phyloP scores from a whole-genome alignment of 2,329 filamentous ascomycete genomes.

The Reticulascus tulasneorum region DNA sequence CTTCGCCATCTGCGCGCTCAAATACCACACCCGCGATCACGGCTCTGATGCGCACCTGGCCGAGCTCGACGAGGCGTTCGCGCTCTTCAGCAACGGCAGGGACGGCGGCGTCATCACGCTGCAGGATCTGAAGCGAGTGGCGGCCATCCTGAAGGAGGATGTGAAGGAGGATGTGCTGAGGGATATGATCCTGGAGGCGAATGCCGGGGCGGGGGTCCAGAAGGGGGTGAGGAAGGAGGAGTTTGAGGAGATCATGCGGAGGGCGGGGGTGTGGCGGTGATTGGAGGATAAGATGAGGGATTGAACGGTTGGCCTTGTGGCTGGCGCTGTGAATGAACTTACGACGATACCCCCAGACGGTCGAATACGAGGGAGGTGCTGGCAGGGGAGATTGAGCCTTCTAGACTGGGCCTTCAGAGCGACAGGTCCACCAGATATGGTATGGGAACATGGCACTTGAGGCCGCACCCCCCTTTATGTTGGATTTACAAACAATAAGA shows the following conservation, averaged over 20 bases:
- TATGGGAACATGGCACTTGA: too few species aligned
- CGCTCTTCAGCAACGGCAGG: conserved; percentile 65
- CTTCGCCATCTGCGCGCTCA: conserved; percentile 82
- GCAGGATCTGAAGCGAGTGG: conserved; percentile 72
- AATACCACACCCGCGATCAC: conserved; percentile 62
- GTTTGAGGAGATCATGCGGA: conserved; percentile 80
- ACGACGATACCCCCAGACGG: too few species aligned
- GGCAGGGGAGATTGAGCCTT: too few species aligned
- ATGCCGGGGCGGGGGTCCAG: conserved; percentile 69
- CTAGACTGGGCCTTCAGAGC: too few species aligned
- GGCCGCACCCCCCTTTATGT: too few species aligned
- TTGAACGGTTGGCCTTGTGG: not conserved
- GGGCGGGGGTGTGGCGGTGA: conserved; percentile 79
- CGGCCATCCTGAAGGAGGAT: conserved; percentile 76
- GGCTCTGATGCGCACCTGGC: conserved; percentile 34
- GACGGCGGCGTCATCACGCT: conserved; percentile 64
- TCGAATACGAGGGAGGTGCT: too few species aligned
- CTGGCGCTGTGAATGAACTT: too few species aligned
- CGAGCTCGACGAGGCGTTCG: conserved; percentile 79
- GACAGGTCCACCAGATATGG: too few species aligned
- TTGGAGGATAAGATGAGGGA: not conserved
- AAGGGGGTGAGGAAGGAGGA: conserved; percentile 72
- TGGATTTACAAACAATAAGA: too few species aligned
- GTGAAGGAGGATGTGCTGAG: conserved; percentile 77
- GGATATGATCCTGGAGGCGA: conserved; percentile 95